These are phyloP conservation scores for Kalanchoe fedtschenkoi DNA, from an alignment of 164 flowering plant species.

Conservation along the genomic window DNA sequence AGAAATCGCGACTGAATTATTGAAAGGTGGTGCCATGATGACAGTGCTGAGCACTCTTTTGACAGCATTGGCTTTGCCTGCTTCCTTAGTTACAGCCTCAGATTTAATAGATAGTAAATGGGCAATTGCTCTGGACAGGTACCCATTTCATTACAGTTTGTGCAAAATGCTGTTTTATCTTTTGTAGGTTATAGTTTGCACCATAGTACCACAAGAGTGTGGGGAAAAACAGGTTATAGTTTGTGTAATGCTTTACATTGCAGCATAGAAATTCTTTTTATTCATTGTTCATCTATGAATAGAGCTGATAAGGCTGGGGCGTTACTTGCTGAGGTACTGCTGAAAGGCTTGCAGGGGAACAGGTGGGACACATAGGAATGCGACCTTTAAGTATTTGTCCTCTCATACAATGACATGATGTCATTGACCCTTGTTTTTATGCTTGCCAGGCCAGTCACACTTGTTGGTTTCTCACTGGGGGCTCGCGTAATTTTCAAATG, in stretches of 20 bases:
- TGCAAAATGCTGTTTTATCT: not conserved
- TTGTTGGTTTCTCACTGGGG: constrained; percentile 89
- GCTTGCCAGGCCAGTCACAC: constrained; percentile 85
- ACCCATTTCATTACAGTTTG: not conserved
- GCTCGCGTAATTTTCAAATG: constrained; percentile 93
- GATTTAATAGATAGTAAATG: constrained; percentile 93
- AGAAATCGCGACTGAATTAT: constrained; percentile 73
- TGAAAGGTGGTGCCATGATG: constrained; percentile 97
- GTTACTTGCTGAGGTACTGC: constrained; percentile 78
- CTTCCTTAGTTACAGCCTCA: constrained; percentile 66
- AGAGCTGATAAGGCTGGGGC: constrained; percentile 95
- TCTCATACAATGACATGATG: not conserved
- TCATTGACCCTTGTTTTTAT: not conserved
- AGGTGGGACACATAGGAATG: constrained; percentile 30
- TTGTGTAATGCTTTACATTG: not conserved
- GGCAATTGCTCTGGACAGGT: constrained; percentile 96
- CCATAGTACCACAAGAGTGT: too few species aligned
- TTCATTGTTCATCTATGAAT: not conserved
- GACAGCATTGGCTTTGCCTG: constrained; percentile 94
- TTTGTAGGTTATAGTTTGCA: not conserved
- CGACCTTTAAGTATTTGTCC: not conserved
- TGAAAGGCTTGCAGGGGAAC: constrained; percentile 84
- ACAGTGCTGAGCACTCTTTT: constrained; percentile 81
- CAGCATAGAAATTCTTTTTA: not conserved
- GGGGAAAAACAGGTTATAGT: too few species aligned